phyloP scores from a whole-genome alignment of 768 basidiomycete genomes.

The Trametes cubensis region DNA sequence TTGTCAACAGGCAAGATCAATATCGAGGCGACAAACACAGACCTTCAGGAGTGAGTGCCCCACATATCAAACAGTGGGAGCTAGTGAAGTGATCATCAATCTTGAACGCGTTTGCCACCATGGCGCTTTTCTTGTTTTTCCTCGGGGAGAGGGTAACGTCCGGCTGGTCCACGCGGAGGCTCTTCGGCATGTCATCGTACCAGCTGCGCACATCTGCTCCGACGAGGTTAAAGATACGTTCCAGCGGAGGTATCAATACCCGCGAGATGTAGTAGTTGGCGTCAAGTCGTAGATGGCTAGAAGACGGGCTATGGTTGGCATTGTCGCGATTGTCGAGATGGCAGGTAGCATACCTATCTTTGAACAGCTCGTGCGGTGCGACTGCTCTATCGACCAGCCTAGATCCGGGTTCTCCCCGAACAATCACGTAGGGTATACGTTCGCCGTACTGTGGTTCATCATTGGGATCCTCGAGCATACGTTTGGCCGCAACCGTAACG shows the following conservation, averaged over 20 bases:
- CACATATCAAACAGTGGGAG: constrained; percentile 72
- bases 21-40: constrained; percentile 2
- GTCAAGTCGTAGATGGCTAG: constrained; percentile 76
- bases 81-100: constrained; percentile 80
- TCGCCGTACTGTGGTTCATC: constrained; percentile 92
- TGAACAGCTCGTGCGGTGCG: constrained; percentile 70
- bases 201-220: constrained; percentile 86
- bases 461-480: constrained; percentile 71
- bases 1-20: background rate
- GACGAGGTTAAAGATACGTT: constrained; percentile 87
- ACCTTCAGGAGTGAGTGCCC: constrained; percentile 57
- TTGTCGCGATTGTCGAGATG: background rate
- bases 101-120: constrained; percentile 45
- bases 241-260: constrained; percentile 87
- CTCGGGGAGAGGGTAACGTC: constrained; percentile 40
- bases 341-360: constrained; percentile 52
- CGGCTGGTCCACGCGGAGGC: constrained; percentile 43
- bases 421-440: constrained; percentile 89
- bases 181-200: constrained; percentile 87
- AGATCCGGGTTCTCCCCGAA: constrained; percentile 59
- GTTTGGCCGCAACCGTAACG: constrained; percentile 79
- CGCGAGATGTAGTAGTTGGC: constrained; percentile 85
- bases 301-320: background rate
- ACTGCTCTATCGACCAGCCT: constrained; percentile 77
- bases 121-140: constrained; percentile 34